Evolutionary conservation across 805 yeast genomes (phyloP).

Genomic region (Phaffomyces opuntiae): DNA sequence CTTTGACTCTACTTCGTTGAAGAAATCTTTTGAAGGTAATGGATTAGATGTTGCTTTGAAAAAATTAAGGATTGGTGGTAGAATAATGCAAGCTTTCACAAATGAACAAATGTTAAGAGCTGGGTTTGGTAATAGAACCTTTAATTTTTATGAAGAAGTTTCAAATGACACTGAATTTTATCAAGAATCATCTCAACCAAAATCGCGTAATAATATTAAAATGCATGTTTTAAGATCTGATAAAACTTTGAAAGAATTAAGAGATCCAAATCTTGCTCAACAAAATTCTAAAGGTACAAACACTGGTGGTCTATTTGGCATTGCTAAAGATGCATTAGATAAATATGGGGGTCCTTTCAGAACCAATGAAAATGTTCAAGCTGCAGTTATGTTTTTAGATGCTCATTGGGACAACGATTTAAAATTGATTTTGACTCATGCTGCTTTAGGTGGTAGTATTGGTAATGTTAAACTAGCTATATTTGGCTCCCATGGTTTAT

Average conservation of each 20-base stretch:
- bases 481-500: slow-evolving; percentile 88
- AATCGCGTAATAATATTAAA: slow-evolving; percentile 55
- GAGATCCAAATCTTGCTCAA: slow-evolving; percentile 79
- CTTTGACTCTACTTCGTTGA: slow-evolving; percentile 63
- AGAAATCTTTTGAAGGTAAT: slow-evolving; percentile 48
- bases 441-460: slow-evolving; percentile 89
- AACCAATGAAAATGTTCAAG: slow-evolving; percentile 47
- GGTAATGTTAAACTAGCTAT: slow-evolving; percentile 71
- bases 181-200: slow-evolving; percentile 30
- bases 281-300: slow-evolving; percentile 70
- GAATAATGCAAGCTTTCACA: slow-evolving; percentile 88
- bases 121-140: slow-evolving; percentile 74
- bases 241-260: slow-evolving; percentile 59
- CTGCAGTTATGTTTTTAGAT: slow-evolving; percentile 82
- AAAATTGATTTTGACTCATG: slow-evolving; percentile 71
- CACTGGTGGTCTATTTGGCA: slow-evolving; percentile 68
- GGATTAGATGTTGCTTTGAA: slow-evolving; percentile 61
- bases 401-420: slow-evolving; percentile 67
- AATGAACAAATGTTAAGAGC: slow-evolving; percentile 78
- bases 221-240: slow-evolving; percentile 71
- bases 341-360: slow-evolving; percentile 48
- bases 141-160: slow-evolving; percentile 66
- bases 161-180: slow-evolving; percentile 44
- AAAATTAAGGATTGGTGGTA: slow-evolving; percentile 73
- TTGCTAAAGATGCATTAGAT: slow-evolving; percentile 69